These are phyloP conservation scores for Luvunga scandens DNA, from an alignment of 345 rosid species.

Conservation along the genomic window DNA sequence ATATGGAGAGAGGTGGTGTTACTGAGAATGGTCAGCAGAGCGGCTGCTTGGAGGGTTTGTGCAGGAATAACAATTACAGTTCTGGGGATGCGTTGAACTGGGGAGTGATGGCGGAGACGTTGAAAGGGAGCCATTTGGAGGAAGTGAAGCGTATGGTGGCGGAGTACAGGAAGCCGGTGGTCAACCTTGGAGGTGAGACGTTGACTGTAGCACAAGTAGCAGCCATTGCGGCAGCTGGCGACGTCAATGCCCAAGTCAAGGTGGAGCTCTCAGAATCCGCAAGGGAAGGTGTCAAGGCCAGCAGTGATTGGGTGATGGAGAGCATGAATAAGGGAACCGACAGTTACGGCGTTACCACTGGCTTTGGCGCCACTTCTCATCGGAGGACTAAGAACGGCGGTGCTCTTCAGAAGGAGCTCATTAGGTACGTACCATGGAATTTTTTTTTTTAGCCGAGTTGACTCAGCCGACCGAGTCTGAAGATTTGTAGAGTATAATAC, in stretches of 20 bases:
- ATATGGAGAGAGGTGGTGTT: constrained; percentile 1
- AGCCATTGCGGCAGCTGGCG: constrained; percentile 34
- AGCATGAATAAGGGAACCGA: constrained; percentile 71
- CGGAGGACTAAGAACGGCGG: constrained; percentile 67
- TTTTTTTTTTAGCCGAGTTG: too few species aligned
- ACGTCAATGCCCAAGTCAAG: too few species aligned
- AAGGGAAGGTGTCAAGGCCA: constrained; percentile 63
- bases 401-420: constrained; percentile 71
- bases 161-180: constrained; percentile 58
- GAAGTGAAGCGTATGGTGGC: constrained; percentile 79
- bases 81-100: constrained; percentile 64
- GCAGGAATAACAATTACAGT: background rate
- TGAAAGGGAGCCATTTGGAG: constrained; percentile 78
- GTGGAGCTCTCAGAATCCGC: constrained; percentile 56
- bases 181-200: constrained; percentile 71
- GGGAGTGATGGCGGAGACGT: constrained; percentile 64
- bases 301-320: constrained; percentile 77
- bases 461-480: too few species aligned
- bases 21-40: background rate
- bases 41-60: constrained; percentile 14
- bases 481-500: too few species aligned
- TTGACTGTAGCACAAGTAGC: constrained; percentile 83
- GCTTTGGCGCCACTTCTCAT: constrained; percentile 78
- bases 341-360: constrained; percentile 77
- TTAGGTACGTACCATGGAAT: constrained; percentile 64